Evolutionary conservation across 2,329 filamentous ascomycete species (phyloP).

Genomic region (Zasmidium cellare): DNA sequence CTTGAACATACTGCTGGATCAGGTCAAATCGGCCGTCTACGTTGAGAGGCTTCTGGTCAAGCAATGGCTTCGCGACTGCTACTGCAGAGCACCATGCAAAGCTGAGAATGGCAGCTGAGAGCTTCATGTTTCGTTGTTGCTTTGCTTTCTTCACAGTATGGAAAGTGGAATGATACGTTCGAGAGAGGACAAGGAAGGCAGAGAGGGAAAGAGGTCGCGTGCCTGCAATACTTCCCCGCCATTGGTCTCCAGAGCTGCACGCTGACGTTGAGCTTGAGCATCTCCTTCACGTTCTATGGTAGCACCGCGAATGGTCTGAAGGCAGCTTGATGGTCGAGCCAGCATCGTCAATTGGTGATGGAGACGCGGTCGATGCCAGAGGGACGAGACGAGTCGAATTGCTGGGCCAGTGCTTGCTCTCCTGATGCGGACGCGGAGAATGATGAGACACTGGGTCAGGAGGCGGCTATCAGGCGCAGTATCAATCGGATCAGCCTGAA

Average conservation of each 20-base stretch:
- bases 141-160: no score
- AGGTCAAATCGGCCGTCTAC: constrained; percentile 13
- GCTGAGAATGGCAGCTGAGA: background rate
- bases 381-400: no score
- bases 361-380: no score
- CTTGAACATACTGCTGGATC: constrained; percentile 20
- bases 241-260: constrained; percentile 14
- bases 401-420: no score
- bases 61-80: background rate
- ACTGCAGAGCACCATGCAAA: background rate
- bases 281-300: background rate
- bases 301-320: background rate
- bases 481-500: no score
- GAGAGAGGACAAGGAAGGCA: background rate
- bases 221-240: constrained; percentile 8
- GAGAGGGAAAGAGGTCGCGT: constrained; percentile 20
- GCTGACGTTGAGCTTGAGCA: constrained; percentile 22
- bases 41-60: constrained; percentile 8
- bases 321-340: background rate
- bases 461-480: background rate
- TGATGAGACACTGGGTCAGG: background rate
- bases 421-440: background rate
- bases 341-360: no score
- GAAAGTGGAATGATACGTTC: no score
- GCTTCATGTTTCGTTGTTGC: background rate